Conservation (phyloP, 73 alveolate species). For the Paramecium primaurelia region DNA sequence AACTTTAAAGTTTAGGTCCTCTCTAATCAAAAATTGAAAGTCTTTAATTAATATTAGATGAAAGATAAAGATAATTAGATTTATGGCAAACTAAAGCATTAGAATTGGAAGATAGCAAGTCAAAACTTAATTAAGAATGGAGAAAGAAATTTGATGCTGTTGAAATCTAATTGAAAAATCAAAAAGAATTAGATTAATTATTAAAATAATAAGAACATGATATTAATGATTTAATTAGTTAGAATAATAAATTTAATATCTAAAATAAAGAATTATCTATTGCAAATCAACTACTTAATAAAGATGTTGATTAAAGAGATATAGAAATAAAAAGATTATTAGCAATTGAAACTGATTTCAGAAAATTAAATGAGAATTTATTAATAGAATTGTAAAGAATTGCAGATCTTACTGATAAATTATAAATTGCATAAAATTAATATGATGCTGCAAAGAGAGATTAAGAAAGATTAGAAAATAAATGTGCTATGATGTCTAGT, state of each 20-base stretch:
- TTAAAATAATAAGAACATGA: not conserved
- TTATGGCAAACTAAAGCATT: not conserved
- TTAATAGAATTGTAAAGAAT: not conserved
- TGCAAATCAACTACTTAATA: not conserved
- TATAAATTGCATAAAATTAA: not conserved
- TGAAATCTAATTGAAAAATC: not conserved
- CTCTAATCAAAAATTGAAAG: not conserved
- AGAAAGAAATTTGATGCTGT: not conserved
- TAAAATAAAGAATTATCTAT: not conserved
- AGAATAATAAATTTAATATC: not conserved
- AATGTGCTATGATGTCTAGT: not conserved
- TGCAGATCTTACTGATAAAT: constrained; percentile 8
- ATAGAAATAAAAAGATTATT: constrained; percentile 6
- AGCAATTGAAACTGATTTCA: not conserved
- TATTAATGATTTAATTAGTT: not conserved
- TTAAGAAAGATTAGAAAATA: constrained; percentile 5
- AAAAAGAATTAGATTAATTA: not conserved
- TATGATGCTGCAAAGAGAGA: constrained; percentile 5
- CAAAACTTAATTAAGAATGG: constrained; percentile 26
- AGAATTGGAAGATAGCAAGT: not conserved
- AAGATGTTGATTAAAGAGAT: not conserved
- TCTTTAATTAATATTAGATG: not conserved
- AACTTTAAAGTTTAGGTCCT: not conserved
- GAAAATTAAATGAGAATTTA: not conserved
- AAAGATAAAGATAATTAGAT: not conserved